These are phyloP conservation scores for Pilatotrama ljubarskyi DNA, from an alignment of 768 basidiomycete species.

Conservation along the genomic window DNA sequence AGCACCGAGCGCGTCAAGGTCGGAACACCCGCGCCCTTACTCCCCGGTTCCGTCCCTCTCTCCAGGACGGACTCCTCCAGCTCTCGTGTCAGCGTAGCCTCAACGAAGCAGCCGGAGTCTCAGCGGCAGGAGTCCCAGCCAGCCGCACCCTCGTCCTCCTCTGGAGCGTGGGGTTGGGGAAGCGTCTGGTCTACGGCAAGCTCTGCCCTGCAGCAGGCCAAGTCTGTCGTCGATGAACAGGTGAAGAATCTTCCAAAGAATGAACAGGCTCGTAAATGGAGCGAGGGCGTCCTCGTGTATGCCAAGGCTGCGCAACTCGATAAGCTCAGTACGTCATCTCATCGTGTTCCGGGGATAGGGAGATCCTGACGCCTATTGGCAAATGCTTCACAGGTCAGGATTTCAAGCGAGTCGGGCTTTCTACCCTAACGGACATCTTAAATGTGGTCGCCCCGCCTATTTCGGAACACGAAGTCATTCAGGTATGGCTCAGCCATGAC, in stretches of 20 bases:
- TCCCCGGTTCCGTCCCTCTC: constrained; percentile 37
- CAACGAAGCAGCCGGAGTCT: constrained; percentile 10
- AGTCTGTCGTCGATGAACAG: constrained; percentile 87
- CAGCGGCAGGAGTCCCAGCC: constrained; percentile 23
- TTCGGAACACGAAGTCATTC: constrained; percentile 96
- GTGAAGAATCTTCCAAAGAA: constrained; percentile 86
- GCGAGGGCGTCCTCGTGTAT: constrained; percentile 81
- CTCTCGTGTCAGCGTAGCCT: constrained; percentile 21
- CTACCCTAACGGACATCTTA: constrained; percentile 87
- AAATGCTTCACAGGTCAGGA: constrained; percentile 65
- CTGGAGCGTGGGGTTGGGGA: constrained; percentile 77
- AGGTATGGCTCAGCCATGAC: constrained; percentile 94
- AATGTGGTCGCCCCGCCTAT: constrained; percentile 98
- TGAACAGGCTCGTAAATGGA: constrained; percentile 87
- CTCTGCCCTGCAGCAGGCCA: constrained; percentile 84
- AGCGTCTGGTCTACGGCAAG: constrained; percentile 88
- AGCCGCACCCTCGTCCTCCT: constrained; percentile 9
- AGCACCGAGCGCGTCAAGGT: constrained; percentile 75
- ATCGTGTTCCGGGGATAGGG: neutral
- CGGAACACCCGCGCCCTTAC: constrained; percentile 44
- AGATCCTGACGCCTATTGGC: constrained; percentile 7
- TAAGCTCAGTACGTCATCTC: constrained; percentile 65
- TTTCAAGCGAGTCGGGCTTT: constrained; percentile 83
- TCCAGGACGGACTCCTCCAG: constrained; percentile 28
- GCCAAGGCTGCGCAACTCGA: constrained; percentile 88